Evolutionary conservation across 202 grass and related monocot species (phyloP).

Genomic region (Cymbopogon flexuosus): DNA sequence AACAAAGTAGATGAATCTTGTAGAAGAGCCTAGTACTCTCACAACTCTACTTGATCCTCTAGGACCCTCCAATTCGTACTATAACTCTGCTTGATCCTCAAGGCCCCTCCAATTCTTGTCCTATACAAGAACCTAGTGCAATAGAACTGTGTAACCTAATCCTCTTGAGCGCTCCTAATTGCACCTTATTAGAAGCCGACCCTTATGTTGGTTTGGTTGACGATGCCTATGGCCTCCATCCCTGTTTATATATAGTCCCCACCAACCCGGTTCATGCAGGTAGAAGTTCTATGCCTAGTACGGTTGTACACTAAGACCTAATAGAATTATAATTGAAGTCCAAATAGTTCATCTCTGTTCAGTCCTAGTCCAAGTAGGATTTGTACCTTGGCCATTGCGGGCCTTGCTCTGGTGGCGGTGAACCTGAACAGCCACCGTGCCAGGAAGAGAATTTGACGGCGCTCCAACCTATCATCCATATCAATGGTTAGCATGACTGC

Average conservation of each 20-base stretch:
- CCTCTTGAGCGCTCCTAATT: not conserved
- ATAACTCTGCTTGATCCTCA: not conserved
- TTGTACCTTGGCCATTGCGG: slow-evolving; percentile 28
- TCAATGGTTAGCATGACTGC: not conserved
- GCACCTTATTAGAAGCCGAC: not conserved
- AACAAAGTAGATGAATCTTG: not conserved
- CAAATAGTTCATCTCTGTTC: not conserved
- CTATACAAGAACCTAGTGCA: not conserved
- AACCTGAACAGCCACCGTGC: not conserved
- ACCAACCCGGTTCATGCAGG: not conserved
- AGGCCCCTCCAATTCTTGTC: not conserved
- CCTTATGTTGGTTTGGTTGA: not conserved
- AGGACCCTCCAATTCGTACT: too few relatives aligned
- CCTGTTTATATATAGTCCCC: not conserved
- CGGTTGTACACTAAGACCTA: not conserved
- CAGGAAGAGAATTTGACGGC: not conserved
- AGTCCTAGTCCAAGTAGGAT: not conserved
- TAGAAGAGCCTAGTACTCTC: not conserved
- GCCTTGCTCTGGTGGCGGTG: not conserved
- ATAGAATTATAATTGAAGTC: not conserved
- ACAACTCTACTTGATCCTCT: not conserved
- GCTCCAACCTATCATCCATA: not conserved
- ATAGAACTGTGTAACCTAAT: not conserved
- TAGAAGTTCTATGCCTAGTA: not conserved
- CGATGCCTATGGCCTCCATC: not conserved